phyloP scores from a whole-genome alignment of 192 early-diverging fungal species.

The Entomortierella chlamydospora region DNA sequence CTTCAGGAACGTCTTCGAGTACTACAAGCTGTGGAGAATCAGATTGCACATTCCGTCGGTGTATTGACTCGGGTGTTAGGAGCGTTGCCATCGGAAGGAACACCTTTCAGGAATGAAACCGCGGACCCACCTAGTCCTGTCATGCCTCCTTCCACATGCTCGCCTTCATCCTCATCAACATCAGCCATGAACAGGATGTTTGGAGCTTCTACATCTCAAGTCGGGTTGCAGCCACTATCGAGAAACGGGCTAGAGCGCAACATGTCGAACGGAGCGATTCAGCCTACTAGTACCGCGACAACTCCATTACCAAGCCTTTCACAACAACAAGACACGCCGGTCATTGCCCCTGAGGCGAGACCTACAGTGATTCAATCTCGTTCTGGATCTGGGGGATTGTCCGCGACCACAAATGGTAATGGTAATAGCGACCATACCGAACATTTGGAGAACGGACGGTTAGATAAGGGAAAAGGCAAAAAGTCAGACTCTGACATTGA shows the following conservation, averaged over 20 bases:
- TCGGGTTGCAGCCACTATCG: slow-evolving; percentile 12
- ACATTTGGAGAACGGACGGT: not conserved
- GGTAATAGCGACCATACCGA: not conserved
- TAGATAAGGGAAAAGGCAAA: slow-evolving; percentile 43
- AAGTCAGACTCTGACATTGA: slow-evolving; percentile 25
- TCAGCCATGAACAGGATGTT: slow-evolving; percentile 23
- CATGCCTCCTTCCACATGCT: not conserved
- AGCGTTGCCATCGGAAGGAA: slow-evolving; percentile 50
- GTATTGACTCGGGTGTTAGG: slow-evolving; percentile 56
- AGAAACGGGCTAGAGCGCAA: not conserved
- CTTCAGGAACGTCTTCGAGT: slow-evolving; percentile 74
- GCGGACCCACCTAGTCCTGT: slow-evolving; percentile 44
- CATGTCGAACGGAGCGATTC: not conserved
- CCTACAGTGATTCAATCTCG: too few species aligned
- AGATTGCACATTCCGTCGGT: slow-evolving; percentile 65
- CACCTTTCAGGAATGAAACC: slow-evolving; percentile 13
- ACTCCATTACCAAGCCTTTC: too few species aligned
- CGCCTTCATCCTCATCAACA: not conserved
- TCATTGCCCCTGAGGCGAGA: too few species aligned
- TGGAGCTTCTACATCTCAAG: slow-evolving; percentile 9
- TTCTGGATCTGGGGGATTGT: not conserved
- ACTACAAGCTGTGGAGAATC: slow-evolving; percentile 68
- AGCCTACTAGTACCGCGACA: not conserved
- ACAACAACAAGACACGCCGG: too few species aligned
- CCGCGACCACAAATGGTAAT: not conserved